Evolutionary conservation across 164 flowering plant species (phyloP).

Genomic region (Aristolochia californica): DNA sequence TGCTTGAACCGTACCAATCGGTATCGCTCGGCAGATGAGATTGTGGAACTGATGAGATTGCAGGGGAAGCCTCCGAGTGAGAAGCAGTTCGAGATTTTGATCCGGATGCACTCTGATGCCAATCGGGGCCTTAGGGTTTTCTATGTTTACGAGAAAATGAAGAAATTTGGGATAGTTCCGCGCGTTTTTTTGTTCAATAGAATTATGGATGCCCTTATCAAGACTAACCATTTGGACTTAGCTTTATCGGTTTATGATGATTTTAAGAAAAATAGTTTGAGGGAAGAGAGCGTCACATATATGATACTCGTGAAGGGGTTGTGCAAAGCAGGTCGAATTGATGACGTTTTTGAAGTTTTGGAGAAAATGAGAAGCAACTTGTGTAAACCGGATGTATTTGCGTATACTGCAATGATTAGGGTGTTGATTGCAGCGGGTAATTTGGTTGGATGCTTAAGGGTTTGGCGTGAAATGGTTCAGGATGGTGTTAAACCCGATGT

Average conservation of each 20-base stretch:
- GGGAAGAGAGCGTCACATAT: slow-evolving; percentile 73
- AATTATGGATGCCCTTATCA: slow-evolving; percentile 73
- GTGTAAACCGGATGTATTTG: slow-evolving; percentile 91
- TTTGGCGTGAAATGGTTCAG: slow-evolving; percentile 81
- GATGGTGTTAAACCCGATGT: slow-evolving; percentile 77
- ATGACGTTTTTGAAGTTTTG: slow-evolving; percentile 53
- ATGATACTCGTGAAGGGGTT: slow-evolving; percentile 82
- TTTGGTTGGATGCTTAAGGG: slow-evolving; percentile 64
- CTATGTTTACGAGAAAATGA: slow-evolving; percentile 81
- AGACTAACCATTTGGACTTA: slow-evolving; percentile 60
- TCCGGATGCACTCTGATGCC: slow-evolving; percentile 79
- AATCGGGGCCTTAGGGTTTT: slow-evolving; percentile 75
- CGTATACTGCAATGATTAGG: slow-evolving; percentile 83
- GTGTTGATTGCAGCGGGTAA: slow-evolving; percentile 46
- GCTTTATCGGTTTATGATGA: slow-evolving; percentile 77
- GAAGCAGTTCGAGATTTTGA: slow-evolving; percentile 87
- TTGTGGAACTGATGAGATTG: slow-evolving; percentile 78
- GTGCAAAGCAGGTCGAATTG: slow-evolving; percentile 56
- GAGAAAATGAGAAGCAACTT: slow-evolving; percentile 52
- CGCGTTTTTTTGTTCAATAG: slow-evolving; percentile 72
- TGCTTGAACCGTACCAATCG: slow-evolving; percentile 59
- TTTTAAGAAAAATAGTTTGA: slow-evolving; percentile 57
- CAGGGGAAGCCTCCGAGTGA: slow-evolving; percentile 82
- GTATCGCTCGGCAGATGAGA: slow-evolving; percentile 77
- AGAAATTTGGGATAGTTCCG: slow-evolving; percentile 64